phyloP scores from a whole-genome alignment of 495 filamentous ascomycete species.

The Letharia lupina region DNA sequence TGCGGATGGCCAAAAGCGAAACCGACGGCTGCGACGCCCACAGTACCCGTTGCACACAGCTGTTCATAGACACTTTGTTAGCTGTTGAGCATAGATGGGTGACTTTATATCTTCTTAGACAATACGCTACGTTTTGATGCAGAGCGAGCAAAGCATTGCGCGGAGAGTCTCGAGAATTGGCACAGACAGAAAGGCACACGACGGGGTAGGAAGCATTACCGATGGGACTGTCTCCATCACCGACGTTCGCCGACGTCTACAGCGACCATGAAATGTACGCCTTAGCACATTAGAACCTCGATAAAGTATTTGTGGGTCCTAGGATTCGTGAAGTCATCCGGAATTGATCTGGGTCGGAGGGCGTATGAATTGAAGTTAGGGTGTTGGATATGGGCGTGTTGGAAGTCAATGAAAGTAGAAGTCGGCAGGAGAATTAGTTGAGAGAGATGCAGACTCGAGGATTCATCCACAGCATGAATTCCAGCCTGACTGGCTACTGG shows the following conservation, averaged over 20 bases:
- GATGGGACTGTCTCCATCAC: conserved; percentile 29
- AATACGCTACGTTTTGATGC: neutral
- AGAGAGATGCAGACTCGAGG: neutral
- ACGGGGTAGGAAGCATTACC: conserved; percentile 19
- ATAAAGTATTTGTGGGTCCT: neutral
- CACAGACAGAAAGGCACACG: conserved; percentile 10
- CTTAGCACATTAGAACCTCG: conserved; percentile 21
- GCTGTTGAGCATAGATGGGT: neutral
- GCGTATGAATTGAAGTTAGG: conserved; percentile 8
- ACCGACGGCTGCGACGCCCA: conserved; percentile 58
- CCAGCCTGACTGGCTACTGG: neutral
- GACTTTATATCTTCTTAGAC: neutral
- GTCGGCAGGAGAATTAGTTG: conserved; percentile 1
- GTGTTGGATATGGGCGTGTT: conserved; percentile 6
- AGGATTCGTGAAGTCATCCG: conserved; percentile 10
- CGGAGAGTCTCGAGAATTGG: neutral
- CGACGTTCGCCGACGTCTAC: conserved; percentile 16
- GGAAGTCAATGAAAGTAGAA: conserved; percentile 6
- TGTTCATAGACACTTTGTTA: conserved; percentile 28
- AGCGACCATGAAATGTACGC: conserved; percentile 8
- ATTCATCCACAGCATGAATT: neutral
- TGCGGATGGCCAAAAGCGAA: conserved; percentile 55
- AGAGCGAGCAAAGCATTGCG: conserved; percentile 8
- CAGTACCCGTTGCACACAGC: conserved; percentile 64
- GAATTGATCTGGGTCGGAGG: neutral